Evolutionary conservation across 208 protist genomes (phyloP).

Genomic region (Acanthamoeba royreba): DNA sequence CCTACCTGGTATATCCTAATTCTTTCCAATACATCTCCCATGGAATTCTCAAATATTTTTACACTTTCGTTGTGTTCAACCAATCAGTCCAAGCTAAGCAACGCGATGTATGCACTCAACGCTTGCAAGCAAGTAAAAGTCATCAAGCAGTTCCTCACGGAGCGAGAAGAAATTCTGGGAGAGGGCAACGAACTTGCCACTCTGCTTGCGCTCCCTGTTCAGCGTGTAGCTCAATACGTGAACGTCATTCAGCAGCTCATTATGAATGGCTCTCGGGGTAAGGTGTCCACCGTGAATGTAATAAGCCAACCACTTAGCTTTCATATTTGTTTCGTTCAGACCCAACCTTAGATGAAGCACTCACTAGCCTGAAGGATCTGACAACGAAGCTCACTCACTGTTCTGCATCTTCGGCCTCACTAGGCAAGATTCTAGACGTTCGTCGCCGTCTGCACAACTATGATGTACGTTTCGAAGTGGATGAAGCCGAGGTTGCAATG

Average conservation of each 20-base stretch:
- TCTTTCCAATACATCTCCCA: no score
- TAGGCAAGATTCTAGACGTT: constrained; percentile 25
- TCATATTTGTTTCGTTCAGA: neutral
- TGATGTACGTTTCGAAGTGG: constrained; percentile 18
- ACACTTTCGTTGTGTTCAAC: no score
- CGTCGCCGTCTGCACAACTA: constrained; percentile 26
- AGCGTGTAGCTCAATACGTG: neutral
- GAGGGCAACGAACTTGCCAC: constrained; percentile 45
- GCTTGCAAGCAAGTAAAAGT: constrained; percentile 1
- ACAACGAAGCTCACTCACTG: neutral
- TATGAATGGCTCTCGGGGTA: neutral
- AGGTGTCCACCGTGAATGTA: no score
- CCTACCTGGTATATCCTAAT: neutral
- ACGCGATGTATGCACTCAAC: constrained; percentile 14
- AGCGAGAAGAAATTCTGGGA: neutral
- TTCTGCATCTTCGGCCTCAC: neutral
- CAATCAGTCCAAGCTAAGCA: neutral
- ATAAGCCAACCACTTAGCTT: no score
- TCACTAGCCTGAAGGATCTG: neutral
- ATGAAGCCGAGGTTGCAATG: no score
- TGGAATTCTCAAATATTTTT: no score
- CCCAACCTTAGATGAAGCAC: neutral
- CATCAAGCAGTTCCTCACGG: constrained; percentile 44
- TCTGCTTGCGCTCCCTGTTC: constrained; percentile 13
- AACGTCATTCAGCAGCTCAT: neutral